Evolutionary conservation across 2,329 filamentous ascomycete genomes (phyloP).

Genomic region (Arthrocladium fulminans): DNA sequence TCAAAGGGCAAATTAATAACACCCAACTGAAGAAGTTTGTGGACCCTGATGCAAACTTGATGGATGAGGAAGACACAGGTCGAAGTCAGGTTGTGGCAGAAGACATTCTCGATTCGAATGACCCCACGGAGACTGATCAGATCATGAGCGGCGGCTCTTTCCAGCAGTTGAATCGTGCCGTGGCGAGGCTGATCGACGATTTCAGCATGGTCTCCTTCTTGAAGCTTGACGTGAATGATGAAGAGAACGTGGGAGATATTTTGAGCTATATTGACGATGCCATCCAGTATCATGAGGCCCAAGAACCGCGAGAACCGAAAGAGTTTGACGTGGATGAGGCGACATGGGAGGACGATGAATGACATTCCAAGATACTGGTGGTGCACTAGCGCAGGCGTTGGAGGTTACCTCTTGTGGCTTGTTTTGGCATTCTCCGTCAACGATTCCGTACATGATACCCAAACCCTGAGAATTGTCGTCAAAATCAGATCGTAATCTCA

Average conservation of each 20-base stretch:
- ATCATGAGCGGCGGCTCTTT: conserved; percentile 77
- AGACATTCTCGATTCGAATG: conserved; percentile 37
- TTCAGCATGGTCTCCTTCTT: conserved; percentile 98
- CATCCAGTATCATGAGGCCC: conserved; percentile 86
- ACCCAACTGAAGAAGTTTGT: conserved; percentile 84
- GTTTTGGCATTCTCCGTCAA: not conserved
- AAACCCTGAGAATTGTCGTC: not conserved
- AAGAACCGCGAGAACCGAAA: conserved; percentile 76
- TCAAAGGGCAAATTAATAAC: conserved; percentile 79
- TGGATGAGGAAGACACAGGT: conserved; percentile 69
- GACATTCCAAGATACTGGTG: not conserved
- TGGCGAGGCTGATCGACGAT: conserved; percentile 85
- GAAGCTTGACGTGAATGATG: conserved; percentile 78
- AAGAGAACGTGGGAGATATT: conserved; percentile 78
- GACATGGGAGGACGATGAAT: conserved; percentile 38
- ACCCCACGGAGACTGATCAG: conserved; percentile 54
- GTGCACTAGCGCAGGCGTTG: conserved; percentile 20
- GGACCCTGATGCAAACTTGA: conserved; percentile 70
- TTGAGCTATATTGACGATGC: conserved; percentile 91
- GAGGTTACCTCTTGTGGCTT: conserved; percentile 2
- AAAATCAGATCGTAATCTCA: not conserved
- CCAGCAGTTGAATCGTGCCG: conserved; percentile 72
- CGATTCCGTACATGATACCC: conserved; percentile 2
- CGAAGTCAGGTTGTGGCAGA: conserved; percentile 38
- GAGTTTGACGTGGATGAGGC: conserved; percentile 52